phyloP scores from a whole-genome alignment of 345 rosid species.

The Boechera divaricarpa region DNA sequence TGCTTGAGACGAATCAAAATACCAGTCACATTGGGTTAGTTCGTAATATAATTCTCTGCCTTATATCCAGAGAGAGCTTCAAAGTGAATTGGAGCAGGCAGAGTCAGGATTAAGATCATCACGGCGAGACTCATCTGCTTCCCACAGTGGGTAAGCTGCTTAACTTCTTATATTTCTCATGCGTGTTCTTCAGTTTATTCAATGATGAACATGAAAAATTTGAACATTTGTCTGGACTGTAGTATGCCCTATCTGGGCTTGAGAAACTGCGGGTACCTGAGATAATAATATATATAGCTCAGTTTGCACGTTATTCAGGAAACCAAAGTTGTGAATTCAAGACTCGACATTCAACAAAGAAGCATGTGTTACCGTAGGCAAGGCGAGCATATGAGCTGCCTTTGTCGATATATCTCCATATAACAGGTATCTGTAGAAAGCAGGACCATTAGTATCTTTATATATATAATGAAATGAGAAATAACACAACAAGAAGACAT shows the following conservation, averaged over 20 bases:
- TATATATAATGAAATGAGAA: background rate
- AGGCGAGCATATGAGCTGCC: slow-evolving; percentile 87
- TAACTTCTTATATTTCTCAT: background rate
- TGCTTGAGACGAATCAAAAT: background rate
- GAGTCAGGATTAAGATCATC: slow-evolving; percentile 75
- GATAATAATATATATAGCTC: slow-evolving; percentile 6
- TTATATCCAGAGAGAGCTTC: slow-evolving; percentile 75
- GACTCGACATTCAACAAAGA: background rate
- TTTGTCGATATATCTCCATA: slow-evolving; percentile 89
- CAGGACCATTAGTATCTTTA: slow-evolving; percentile 6
- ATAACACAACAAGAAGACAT: background rate
- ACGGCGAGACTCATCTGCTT: slow-evolving; percentile 67
- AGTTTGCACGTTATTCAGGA: background rate
- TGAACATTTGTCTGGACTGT: background rate
- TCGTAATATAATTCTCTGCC: background rate
- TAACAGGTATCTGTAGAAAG: slow-evolving; percentile 71
- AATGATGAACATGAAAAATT: background rate
- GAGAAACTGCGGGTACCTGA: background rate
- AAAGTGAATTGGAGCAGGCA: slow-evolving; percentile 81
- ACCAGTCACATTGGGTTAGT: background rate
- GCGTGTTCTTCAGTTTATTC: slow-evolving; percentile 8
- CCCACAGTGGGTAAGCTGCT: slow-evolving; percentile 58
- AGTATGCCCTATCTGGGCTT: background rate
- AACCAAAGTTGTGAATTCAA: slow-evolving; percentile 11
- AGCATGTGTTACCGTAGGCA: slow-evolving; percentile 68